Conservation (phyloP, 305 asterid species). For the Salvia sclarea region DNA sequence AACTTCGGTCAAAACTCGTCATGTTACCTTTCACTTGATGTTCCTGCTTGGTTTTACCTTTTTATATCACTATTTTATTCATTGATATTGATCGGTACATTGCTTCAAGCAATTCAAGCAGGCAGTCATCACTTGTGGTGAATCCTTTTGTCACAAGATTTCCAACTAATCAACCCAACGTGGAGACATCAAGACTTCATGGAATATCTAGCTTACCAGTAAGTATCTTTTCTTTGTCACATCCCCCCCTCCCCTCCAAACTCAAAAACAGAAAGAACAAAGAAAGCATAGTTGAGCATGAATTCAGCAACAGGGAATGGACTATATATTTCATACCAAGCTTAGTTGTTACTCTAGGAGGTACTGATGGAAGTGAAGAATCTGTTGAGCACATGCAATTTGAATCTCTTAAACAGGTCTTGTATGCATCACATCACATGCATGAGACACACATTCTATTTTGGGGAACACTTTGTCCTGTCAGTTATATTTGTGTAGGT, state of each 20-base stretch:
- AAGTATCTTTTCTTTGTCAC: constrained; percentile 41
- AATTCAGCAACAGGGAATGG: background rate
- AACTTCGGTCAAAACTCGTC: background rate
- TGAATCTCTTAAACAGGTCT: background rate
- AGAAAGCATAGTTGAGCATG: background rate
- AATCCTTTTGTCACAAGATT: constrained; percentile 35
- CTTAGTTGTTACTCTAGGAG: too few species aligned
- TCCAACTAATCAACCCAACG: constrained; percentile 25
- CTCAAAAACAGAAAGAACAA: background rate
- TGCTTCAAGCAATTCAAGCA: constrained; percentile 28
- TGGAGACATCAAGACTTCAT: constrained; percentile 30
- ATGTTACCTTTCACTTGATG: background rate
- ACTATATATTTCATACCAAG: background rate
- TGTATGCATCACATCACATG: too few species aligned
- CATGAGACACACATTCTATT: too few species aligned
- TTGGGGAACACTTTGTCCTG: background rate
- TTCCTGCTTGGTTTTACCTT: background rate
- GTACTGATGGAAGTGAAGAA: too few species aligned
- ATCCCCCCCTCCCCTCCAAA: too few species aligned
- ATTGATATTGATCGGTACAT: constrained; percentile 37
- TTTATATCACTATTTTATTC: constrained; percentile 1
- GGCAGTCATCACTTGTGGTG: constrained; percentile 31
- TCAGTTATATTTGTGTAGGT: background rate
- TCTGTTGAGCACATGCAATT: background rate
- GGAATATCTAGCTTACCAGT: constrained; percentile 58